Evolutionary conservation across 352 stramenopile genomes (phyloP).

Genomic region (Pythium myriotylum): DNA sequence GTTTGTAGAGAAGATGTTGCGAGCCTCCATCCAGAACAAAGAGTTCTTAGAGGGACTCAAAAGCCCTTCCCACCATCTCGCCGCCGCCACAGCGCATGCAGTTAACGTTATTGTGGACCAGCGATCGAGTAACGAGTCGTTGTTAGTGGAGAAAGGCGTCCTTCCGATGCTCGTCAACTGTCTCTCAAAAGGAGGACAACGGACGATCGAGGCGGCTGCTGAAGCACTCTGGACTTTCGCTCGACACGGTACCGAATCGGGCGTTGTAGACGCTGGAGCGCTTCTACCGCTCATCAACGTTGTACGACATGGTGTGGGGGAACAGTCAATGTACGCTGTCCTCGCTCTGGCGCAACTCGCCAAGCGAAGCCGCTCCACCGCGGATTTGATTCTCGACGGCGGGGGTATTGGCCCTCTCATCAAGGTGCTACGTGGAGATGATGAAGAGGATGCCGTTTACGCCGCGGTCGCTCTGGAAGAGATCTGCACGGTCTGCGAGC

Average conservation of each 20-base stretch:
- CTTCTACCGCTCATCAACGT: constrained; percentile 4
- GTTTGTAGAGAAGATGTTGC: not conserved
- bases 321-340: too few relatives aligned
- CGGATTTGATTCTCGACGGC: too few relatives aligned
- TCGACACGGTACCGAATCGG: not conserved
- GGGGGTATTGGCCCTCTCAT: too few relatives aligned
- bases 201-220: not conserved
- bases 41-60: not conserved
- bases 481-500: too few relatives aligned
- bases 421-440: too few relatives aligned
- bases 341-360: too few relatives aligned
- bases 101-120: not conserved
- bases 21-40: too few relatives aligned
- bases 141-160: not conserved
- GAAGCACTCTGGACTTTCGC: not conserved
- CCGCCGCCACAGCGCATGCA: not conserved
- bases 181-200: not conserved
- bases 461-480: too few relatives aligned
- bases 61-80: not conserved
- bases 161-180: not conserved
- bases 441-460: too few relatives aligned
- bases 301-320: too few relatives aligned
- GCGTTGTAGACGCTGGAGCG: not conserved
- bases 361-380: too few relatives aligned
- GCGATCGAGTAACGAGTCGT: not conserved